These are phyloP conservation scores for Alopecurus myosuroides DNA, from an alignment of 176 grass and related monocot species.

Conservation along the genomic window DNA sequence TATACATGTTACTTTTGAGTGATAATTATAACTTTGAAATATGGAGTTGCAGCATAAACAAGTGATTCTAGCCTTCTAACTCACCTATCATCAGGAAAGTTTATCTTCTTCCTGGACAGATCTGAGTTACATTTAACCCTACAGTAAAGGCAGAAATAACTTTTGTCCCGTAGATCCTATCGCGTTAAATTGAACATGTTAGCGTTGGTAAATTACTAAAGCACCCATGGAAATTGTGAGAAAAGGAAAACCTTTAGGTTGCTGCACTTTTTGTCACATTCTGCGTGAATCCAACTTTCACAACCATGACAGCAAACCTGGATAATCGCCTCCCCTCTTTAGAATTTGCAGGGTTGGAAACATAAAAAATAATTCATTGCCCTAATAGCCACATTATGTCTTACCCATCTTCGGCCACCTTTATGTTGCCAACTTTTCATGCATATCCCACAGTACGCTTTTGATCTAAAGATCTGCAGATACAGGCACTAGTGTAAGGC, in stretches of 20 bases:
- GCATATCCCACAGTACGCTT: conserved; percentile 81
- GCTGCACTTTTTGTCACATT: conserved; percentile 74
- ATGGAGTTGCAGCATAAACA: background rate
- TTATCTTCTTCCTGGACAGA: conserved; percentile 44
- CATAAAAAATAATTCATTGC: conserved; percentile 10
- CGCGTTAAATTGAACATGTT: conserved; percentile 39
- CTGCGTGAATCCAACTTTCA: conserved; percentile 70
- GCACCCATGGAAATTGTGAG: background rate
- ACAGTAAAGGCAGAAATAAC: conserved; percentile 71
- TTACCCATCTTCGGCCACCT: conserved; percentile 76
- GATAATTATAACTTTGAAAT: conserved; percentile 22
- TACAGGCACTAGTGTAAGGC: conserved; percentile 12
- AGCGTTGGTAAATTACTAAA: conserved; percentile 15
- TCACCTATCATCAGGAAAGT: conserved; percentile 56
- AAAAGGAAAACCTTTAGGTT: conserved; percentile 56
- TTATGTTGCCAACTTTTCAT: conserved; percentile 65
- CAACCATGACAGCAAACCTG: conserved; percentile 86
- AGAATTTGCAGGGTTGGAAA: conserved; percentile 25
- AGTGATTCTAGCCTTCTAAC: background rate
- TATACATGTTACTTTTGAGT: conserved; percentile 4
- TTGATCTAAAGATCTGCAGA: conserved; percentile 54
- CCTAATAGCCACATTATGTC: conserved; percentile 4
- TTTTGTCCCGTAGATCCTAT: conserved; percentile 59
- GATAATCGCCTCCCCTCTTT: conserved; percentile 19
- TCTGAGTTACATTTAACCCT: conserved; percentile 41